These are phyloP conservation scores for Metarhizium guizhouense DNA, from an alignment of 2,329 filamentous ascomycete species.

Conservation along the genomic window DNA sequence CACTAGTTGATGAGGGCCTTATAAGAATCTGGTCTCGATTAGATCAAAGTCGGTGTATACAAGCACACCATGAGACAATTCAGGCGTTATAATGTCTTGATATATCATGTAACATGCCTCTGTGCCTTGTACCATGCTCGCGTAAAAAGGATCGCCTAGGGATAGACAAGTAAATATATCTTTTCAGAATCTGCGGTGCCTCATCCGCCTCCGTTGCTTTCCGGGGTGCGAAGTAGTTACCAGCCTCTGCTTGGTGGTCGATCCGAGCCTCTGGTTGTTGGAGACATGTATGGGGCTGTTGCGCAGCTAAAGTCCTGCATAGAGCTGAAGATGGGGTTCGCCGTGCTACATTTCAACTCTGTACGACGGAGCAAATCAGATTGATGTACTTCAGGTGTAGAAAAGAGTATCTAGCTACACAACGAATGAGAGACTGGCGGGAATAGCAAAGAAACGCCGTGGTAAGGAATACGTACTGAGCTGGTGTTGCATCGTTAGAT, in stretches of 20 bases:
- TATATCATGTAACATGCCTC: background rate
- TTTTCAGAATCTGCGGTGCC: background rate
- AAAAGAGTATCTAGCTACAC: too few relatives aligned
- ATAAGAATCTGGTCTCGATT: background rate
- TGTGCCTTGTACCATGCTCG: background rate
- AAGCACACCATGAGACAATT: background rate
- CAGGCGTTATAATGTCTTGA: background rate
- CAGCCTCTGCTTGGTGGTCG: background rate
- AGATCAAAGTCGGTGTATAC: background rate
- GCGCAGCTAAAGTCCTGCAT: background rate
- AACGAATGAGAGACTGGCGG: too few relatives aligned
- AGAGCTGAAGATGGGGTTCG: background rate
- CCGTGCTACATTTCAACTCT: background rate
- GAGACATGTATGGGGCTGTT: background rate
- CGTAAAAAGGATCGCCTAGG: background rate
- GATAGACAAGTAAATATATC: background rate
- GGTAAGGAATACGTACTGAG: too few relatives aligned
- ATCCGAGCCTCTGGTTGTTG: background rate
- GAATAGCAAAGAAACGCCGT: too few relatives aligned
- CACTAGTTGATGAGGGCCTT: too few relatives aligned
- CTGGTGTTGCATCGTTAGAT: too few relatives aligned
- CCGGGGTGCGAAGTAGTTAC: background rate
- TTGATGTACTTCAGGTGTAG: too few relatives aligned
- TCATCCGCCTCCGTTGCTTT: background rate
- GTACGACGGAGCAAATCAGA: background rate